A percentile compares a stretch with the other conserved stretches of the same genome.
Evolutionary conservation across 1,139 yeast genomes (phyloP).

Genomic region (Geotrichum europaeum): DNA sequence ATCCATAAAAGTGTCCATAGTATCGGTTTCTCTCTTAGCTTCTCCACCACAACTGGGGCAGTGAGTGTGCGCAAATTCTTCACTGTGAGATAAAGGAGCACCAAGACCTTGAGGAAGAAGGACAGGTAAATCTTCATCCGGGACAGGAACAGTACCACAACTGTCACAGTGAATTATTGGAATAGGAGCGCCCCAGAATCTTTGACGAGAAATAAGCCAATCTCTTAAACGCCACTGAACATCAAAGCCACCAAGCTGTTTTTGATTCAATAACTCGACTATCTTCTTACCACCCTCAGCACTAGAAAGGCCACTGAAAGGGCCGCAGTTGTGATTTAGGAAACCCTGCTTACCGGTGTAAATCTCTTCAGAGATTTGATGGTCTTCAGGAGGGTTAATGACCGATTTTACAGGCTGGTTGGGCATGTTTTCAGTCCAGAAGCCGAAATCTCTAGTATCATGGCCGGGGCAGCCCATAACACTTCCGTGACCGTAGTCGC

Average conservation of each 20-base stretch:
- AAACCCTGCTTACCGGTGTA: conserved; percentile 49
- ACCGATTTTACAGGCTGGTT: conserved; percentile 42
- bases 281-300: conserved; percentile 50
- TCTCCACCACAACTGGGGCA: conserved; percentile 77
- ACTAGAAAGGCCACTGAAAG: conserved; percentile 46
- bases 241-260: conserved; percentile 42
- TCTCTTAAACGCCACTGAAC: conserved; percentile 69
- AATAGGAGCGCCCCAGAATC: conserved; percentile 98
- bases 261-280: conserved; percentile 38
- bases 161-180: conserved; percentile 80
- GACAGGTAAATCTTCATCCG: conserved; percentile 80
- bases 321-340: conserved; percentile 47
- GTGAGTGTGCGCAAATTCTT: conserved; percentile 61
- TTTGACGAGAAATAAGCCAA: conserved; percentile 90
- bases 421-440: conserved; percentile 66
- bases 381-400: conserved; percentile 35
- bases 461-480: conserved; percentile 99
- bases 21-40: conserved; percentile 89
- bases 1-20: conserved; percentile 98
- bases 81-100: conserved; percentile 59
- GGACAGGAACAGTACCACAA: conserved; percentile 90
- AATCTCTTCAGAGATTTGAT: conserved; percentile 33
- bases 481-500: conserved; percentile 81
- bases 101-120: conserved; percentile 64
- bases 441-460: conserved; percentile 72